Percentiles rank a stretch among this genome's conserved stretches.
These are phyloP conservation scores for Aureobasidium namibiae DNA, from an alignment of 2,329 filamentous ascomycete genomes.

Conservation along the genomic window DNA sequence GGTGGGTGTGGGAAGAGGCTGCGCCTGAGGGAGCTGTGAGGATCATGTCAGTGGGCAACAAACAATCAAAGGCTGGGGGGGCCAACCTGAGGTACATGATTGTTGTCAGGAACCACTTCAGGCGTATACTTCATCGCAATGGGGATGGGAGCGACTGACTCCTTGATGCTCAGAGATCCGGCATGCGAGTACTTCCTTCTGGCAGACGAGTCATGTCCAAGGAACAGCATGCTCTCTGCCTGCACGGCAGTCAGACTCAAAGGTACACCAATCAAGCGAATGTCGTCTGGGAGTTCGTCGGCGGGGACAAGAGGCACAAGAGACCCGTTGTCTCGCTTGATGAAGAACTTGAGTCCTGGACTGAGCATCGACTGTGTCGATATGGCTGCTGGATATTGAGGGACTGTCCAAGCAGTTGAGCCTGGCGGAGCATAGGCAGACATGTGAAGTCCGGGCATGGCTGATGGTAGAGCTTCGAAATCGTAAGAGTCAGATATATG, in stretches of 20 bases:
- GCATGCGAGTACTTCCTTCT: slow-evolving; percentile 11
- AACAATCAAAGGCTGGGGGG: not conserved
- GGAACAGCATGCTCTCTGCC: slow-evolving; percentile 23
- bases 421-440: not conserved
- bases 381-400: not conserved
- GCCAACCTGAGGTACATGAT: not conserved
- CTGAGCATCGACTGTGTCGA: not conserved
- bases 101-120: not conserved
- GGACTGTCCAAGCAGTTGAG: not conserved
- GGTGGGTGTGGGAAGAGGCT: not conserved
- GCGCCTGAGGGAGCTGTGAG: not conserved
- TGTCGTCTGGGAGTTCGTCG: slow-evolving; percentile 34
- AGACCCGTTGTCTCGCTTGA: slow-evolving; percentile 28
- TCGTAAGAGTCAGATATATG: not conserved
- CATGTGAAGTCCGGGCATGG: slow-evolving; percentile 1
- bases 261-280: slow-evolving; percentile 31
- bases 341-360: slow-evolving; percentile 24
- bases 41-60: not conserved
- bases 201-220: slow-evolving; percentile 22
- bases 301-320: slow-evolving; percentile 34
- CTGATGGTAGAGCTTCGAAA: not conserved
- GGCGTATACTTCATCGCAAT: slow-evolving; percentile 14
- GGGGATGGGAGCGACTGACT: not conserved
- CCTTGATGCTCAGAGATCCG: slow-evolving; percentile 19
- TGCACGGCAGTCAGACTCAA: slow-evolving; percentile 25